Evolutionary conservation across 2,329 filamentous ascomycete genomes (phyloP), one percentile per base, ranked within the genome.

Genomic region (Alternaria sp.): DNA sequence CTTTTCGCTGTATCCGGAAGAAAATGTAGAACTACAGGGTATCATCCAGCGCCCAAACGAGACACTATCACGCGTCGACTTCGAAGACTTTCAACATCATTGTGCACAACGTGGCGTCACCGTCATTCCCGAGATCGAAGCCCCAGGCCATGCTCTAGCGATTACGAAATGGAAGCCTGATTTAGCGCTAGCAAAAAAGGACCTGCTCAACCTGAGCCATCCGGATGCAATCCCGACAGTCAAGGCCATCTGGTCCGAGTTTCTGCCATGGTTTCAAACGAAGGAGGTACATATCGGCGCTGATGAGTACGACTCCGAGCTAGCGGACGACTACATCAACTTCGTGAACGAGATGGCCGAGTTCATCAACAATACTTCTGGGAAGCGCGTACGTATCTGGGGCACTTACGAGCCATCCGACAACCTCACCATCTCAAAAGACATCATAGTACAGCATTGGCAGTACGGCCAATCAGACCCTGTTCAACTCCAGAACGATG

Each of bases 381-480:
- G 70, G 1, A 79, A 80, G 57, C 65, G 67, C 0, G 70, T 78
- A 26, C 67, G 78, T 5, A 80, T 80, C 6, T 80, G 78, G 78
- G 78, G 83, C 36, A 85, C 84, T 0, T 69, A 81, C 17, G 83
- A 84, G 61, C 83, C 83, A 0, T 82, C 80, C 0, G 67, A 77
- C 10, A 73, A 79, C 26, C 67, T 80, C 3, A 76, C 73, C 9
- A 79, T 84, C 56, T 77, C 77, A 2, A 77, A 77, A 30, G 74
- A 83, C 17, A 73, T 84, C 21, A 73, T 80, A 6, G 73, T 83
- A 6, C 83, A 85, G 65, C 83, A 85, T 62, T 85, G 83, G 83
- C 82, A 84, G 59, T 84, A 82, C 59, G 82, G 82, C 1, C 78
- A 85, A 53, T 84, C 83, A 2, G 82, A 84, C 59, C 83, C 83